These are phyloP conservation scores for Secale cereale DNA, from an alignment of 176 grass and related monocot species.

Conservation along the genomic window DNA sequence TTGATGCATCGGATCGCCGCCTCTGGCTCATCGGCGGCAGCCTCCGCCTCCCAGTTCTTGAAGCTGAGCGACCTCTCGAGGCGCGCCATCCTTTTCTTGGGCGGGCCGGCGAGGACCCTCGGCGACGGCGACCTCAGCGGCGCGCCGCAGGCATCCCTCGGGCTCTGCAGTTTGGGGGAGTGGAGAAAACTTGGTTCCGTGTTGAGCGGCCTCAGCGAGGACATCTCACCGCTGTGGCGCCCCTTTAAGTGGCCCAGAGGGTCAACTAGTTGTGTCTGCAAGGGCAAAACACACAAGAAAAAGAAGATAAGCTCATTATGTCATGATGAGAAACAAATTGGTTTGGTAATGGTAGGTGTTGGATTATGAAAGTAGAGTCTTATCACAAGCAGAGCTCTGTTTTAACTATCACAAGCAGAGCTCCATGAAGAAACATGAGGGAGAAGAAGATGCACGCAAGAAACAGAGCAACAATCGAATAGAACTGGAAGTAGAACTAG, in stretches of 20 bases:
- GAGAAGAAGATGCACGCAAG: too few species aligned
- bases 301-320: neutral
- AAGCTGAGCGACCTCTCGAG: conserved; percentile 82
- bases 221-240: conserved; percentile 5
- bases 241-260: neutral
- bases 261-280: neutral
- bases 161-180: conserved; percentile 31
- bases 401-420: too few species aligned
- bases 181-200: conserved; percentile 39
- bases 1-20: conserved; percentile 14
- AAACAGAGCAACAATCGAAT: too few species aligned
- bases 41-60: conserved; percentile 65
- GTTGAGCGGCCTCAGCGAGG: conserved; percentile 38
- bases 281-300: neutral
- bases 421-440: too few species aligned
- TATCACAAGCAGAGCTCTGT: too few species aligned
- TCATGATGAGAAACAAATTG: neutral
- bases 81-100: conserved; percentile 29
- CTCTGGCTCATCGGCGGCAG: neutral
- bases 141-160: neutral
- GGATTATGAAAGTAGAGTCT: neutral
- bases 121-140: conserved; percentile 47
- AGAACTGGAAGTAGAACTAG: neutral
- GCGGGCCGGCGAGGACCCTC: conserved; percentile 28
- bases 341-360: neutral